Conservation (phyloP, 805 yeast species). For the Saturnispora hagleri region DNA sequence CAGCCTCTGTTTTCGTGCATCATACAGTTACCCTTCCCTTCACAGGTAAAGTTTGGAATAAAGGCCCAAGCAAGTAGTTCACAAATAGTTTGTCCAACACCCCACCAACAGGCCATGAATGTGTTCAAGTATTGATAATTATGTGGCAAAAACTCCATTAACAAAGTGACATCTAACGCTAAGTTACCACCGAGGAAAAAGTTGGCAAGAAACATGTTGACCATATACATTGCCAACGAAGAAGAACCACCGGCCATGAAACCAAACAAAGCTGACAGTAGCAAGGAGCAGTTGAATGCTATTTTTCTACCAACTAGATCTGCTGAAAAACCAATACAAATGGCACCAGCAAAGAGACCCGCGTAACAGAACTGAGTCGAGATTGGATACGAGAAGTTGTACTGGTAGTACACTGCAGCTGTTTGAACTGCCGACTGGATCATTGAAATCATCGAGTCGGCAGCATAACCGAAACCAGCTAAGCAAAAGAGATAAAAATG, state of each 20-base stretch:
- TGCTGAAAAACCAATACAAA: slow-evolving; percentile 49
- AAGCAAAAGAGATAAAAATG: slow-evolving; percentile 41
- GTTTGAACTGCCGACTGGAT: slow-evolving; percentile 39
- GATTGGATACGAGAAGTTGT: slow-evolving; percentile 34
- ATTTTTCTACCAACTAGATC: slow-evolving; percentile 46
- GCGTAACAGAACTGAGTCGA: slow-evolving; percentile 39
- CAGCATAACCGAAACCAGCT: slow-evolving; percentile 50
- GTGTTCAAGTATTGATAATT: slow-evolving; percentile 44
- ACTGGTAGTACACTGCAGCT: slow-evolving; percentile 38
- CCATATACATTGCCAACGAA: slow-evolving; percentile 40
- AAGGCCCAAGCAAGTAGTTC: slow-evolving; percentile 47
- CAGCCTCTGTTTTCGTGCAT: slow-evolving; percentile 46
- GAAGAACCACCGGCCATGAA: slow-evolving; percentile 46
- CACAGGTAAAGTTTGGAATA: slow-evolving; percentile 41
- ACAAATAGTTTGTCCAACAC: slow-evolving; percentile 50
- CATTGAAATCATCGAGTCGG: slow-evolving; percentile 42
- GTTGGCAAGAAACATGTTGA: slow-evolving; percentile 36
- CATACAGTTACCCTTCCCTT: slow-evolving; percentile 34
- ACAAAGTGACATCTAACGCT: slow-evolving; percentile 45
- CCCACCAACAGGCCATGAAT: slow-evolving; percentile 53
- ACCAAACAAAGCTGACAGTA: slow-evolving; percentile 41
- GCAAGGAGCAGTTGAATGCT: slow-evolving; percentile 42
- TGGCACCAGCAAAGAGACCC: slow-evolving; percentile 44
- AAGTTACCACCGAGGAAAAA: slow-evolving; percentile 50
- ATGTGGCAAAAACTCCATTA: slow-evolving; percentile 44